Percentiles rank a stretch among this genome's conserved stretches.
Conservation (phyloP, 2,329 filamentous ascomycete species). For the Colletotrichum tabaci region DNA sequence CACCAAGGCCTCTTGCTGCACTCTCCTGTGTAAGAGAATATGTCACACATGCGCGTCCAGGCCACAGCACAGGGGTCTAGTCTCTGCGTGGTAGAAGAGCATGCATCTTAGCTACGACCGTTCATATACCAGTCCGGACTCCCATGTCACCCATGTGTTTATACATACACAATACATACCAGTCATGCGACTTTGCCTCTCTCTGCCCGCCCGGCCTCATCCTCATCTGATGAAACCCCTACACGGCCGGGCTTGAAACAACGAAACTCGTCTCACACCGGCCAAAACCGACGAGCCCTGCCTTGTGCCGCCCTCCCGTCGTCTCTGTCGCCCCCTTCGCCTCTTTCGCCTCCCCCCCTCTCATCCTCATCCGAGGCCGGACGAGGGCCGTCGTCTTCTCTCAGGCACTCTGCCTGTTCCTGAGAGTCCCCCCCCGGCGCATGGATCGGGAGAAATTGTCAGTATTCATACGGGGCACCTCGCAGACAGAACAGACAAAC, state of each 20-base stretch:
- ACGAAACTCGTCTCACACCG: constrained; percentile 37
- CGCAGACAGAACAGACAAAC: background rate
- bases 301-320: background rate
- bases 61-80: too few relatives aligned
- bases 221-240: constrained; percentile 23
- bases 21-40: too few relatives aligned
- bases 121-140: too few relatives aligned
- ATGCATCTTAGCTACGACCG: background rate
- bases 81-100: background rate
- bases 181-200: background rate
- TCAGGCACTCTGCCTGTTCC: background rate
- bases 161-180: too few relatives aligned
- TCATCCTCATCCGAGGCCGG: background rate
- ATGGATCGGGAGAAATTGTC: background rate
- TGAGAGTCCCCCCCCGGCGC: background rate
- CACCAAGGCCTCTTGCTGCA: too few relatives aligned
- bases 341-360: background rate
- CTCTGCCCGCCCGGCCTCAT: constrained; percentile 29
- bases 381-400: background rate
- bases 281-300: constrained; percentile 25
- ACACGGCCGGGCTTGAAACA: constrained; percentile 35
- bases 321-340: background rate
- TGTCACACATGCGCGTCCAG: too few relatives aligned
- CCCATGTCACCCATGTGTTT: too few relatives aligned
- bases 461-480: background rate